Base-by-base conservation (phyloP, 2,329 filamentous ascomycete species). In the Fusarium nurragi region DNA sequence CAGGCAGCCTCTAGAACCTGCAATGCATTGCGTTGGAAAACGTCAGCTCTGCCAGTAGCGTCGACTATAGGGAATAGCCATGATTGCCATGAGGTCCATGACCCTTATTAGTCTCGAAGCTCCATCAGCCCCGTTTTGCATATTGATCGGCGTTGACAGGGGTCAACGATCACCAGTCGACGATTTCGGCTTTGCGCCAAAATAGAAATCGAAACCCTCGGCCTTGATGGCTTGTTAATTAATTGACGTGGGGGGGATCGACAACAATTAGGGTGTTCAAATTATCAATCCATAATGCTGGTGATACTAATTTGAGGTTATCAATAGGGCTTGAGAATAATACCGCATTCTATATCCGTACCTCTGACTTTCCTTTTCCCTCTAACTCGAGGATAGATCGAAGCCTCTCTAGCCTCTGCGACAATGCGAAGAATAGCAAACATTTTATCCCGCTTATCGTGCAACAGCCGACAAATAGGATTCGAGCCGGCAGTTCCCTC, bases 111-210 rank as follows among this genome's bases (percentile, higher is more conserved):
- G 32, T n/a, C 32, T n/a, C 40, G 46, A 53, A 57, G 48, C 49
- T 56, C 50, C 53, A 47, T 41, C 40, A 38, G 50, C 44, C 47
- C 47, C 43, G 25, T 64, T 50, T 50, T 58, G 54, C 52, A 68
- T 64, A 18, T 32, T 47, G 68, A 71, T 71, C 66, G 58, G 32
- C 64, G 68, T 43, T 39, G 43, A 30, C 44, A 51, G 40, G 26
- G 52, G 38, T 40, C 10, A 38, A 28, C n/a, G 49, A 45, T 43
- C 13, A 40, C 39, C 22, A 50, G 43, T 41, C 43, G 26, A 46
- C 38, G 30, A 28, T 59, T 66, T 58, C 30, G 39, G 54, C 28
- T 19, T 51, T 55, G 37, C 37, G 48, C 57, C 52, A 56, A 62
- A 51, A 67, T 67, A 55, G 54, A 52, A 62, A 32, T 64, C 21